Base-by-base conservation (phyloP, 768 basidiomycete species). In the Leccinum ochraceum region DNA sequence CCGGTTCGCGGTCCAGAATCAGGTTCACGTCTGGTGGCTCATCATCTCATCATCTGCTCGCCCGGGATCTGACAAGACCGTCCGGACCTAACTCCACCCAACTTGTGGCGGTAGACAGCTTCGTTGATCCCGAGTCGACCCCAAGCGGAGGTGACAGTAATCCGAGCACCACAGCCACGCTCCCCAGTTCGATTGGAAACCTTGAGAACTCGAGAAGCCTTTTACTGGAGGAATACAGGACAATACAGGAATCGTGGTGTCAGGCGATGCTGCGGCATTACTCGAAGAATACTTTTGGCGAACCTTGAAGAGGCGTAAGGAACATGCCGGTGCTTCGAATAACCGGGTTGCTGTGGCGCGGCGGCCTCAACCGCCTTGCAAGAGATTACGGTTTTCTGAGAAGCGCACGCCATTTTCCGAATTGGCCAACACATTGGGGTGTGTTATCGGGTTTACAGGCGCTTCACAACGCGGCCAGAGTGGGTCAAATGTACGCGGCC, bases 11-110 rank as follows among this genome's bases (percentile, higher is more conserved):
- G 24, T 11, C 57, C 57, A 39, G 63, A 65, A 22, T 60, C 61
- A 71, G 69, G 50, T 77, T 74, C 64, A 67, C 76, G 58, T 79
- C 77, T 57, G 70, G 73, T 60, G 76, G 75, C 36, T 73, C 78
- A 28, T 81, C 80, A 2, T 80, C 76, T 34, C 13, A 34, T 34
- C 34, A 34, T 34, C 34, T 34, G 59, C 68, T 79, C 34, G 73
- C 73, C 65, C 78, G 70, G 60, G 74, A 69, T 53, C 69, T 69
- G 34, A 49, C 34, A 62, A 69, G 16, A 65, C 69, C 54, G 34
- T 34, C 13, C 13, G 34, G 34, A 13, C 66, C 66, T 22, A 67
- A 64, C n/a, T 57, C 66, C 6, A 57, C 66, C 8, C 66, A 49
- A 16, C 54, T 52, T 20, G 52, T 53, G 10, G 42, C 17, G 39